These are phyloP conservation scores for Cryptococcus sp. DNA, from an alignment of 1,284 basidiomycete species.

Conservation along the genomic window DNA sequence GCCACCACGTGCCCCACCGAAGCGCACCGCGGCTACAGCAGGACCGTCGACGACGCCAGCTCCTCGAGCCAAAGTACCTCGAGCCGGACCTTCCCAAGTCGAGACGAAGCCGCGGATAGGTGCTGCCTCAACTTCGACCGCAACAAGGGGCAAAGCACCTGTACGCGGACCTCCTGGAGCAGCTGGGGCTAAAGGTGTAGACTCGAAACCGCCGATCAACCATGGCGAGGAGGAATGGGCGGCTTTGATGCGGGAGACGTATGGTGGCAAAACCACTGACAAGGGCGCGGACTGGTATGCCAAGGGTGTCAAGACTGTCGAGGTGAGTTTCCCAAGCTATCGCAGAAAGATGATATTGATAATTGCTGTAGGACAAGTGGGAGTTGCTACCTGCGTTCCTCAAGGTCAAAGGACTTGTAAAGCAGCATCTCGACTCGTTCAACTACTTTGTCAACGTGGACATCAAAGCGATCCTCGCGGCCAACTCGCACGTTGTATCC, in stretches of 20 bases:
- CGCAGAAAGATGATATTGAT: neutral
- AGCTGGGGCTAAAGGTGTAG: neutral
- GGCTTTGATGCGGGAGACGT: slow-evolving; percentile 46
- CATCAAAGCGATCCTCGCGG: slow-evolving; percentile 93
- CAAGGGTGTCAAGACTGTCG: slow-evolving; percentile 58
- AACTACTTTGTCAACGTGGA: slow-evolving; percentile 99
- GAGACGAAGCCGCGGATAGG: slow-evolving; percentile 12
- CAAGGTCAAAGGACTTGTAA: slow-evolving; percentile 96
- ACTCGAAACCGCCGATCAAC: slow-evolving; percentile 29
- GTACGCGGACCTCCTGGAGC: slow-evolving; percentile 9
- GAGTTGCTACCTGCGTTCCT: slow-evolving; percentile 90
- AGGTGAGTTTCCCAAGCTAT: slow-evolving; percentile 45
- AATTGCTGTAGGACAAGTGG: slow-evolving; percentile 83
- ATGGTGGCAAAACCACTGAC: slow-evolving; percentile 18
- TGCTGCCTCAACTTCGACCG: slow-evolving; percentile 10
- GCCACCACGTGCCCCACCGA: slow-evolving; percentile 14
- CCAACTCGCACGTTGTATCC: slow-evolving; percentile 89
- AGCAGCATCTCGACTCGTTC: slow-evolving; percentile 99
- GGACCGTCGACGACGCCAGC: slow-evolving; percentile 10
- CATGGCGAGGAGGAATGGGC: slow-evolving; percentile 49
- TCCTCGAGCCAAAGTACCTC: slow-evolving; percentile 10
- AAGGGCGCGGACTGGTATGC: slow-evolving; percentile 48
- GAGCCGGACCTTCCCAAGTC: slow-evolving; percentile 17
- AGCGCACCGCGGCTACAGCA: slow-evolving; percentile 9
- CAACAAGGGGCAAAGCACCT: slow-evolving; percentile 32